A percentile compares a stretch with the other conserved stretches of the same genome.
Evolutionary conservation across 768 basidiomycete genomes (phyloP).

Genomic region (Amyloporia xantha): DNA sequence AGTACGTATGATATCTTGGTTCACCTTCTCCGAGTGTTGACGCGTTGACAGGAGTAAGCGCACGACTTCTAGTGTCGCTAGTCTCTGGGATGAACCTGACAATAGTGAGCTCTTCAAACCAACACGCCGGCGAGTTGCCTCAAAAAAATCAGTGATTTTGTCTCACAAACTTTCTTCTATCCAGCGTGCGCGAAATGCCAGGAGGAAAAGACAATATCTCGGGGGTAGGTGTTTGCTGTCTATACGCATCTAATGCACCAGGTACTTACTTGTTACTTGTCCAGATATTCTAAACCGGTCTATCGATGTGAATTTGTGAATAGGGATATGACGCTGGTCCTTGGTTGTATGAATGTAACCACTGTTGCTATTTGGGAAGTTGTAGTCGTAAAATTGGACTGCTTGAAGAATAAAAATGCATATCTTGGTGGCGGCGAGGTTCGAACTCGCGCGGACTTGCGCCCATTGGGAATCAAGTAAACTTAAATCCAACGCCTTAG

Average conservation of each 20-base stretch:
- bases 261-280: too few species aligned
- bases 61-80: slow-evolving; percentile 35
- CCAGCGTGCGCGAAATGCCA: slow-evolving; percentile 60
- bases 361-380: too few species aligned
- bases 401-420: slow-evolving; percentile 6
- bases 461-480: slow-evolving; percentile 72
- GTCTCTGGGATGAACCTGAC: slow-evolving; percentile 29
- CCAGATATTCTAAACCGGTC: too few species aligned
- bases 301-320: too few species aligned
- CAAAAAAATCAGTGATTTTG: too few species aligned
- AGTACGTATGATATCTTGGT: too few species aligned
- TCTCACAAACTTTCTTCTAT: neutral
- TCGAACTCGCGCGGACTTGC: slow-evolving; percentile 85
- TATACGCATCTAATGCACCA: too few species aligned
- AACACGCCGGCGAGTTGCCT: slow-evolving; percentile 51
- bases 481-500: slow-evolving; percentile 91
- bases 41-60: slow-evolving; percentile 35
- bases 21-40: too few species aligned
- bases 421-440: slow-evolving; percentile 73
- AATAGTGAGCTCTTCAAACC: slow-evolving; percentile 49
- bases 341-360: too few species aligned
- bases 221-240: slow-evolving; percentile 23
- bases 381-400: too few species aligned
- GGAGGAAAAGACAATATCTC: slow-evolving; percentile 60
- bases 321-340: too few species aligned